These are phyloP conservation scores for Acanthamoeba triangularis DNA, from an alignment of 208 protist genomes.

Conservation along the genomic window DNA sequence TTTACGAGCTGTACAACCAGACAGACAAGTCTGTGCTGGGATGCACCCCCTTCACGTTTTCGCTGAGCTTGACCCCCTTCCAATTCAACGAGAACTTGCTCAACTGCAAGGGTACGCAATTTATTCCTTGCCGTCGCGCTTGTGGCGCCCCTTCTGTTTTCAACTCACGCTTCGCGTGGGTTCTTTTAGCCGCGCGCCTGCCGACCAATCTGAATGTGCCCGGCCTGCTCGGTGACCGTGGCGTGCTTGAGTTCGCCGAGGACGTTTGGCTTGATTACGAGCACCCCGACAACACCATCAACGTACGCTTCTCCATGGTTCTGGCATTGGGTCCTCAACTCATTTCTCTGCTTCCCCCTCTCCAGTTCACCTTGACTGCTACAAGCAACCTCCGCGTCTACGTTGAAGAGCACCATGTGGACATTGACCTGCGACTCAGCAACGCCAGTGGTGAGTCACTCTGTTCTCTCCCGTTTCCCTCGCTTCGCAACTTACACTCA, in stretches of 20 bases:
- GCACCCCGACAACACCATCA: constrained; percentile 23
- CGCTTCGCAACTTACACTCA: not conserved
- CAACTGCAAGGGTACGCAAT: constrained; percentile 33
- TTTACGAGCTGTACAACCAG: constrained; percentile 52
- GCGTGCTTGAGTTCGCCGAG: constrained; percentile 41
- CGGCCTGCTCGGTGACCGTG: constrained; percentile 44
- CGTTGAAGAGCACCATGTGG: constrained; percentile 41
- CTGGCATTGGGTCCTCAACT: not conserved
- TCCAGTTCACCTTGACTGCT: constrained; percentile 25
- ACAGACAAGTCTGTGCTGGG: constrained; percentile 46
- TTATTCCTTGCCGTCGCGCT: not conserved
- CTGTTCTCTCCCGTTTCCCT: not conserved
- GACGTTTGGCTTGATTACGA: constrained; percentile 36
- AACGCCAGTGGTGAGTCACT: constrained; percentile 12
- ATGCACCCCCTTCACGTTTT: constrained; percentile 71
- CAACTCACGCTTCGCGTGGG: not conserved
- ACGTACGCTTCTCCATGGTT: not conserved
- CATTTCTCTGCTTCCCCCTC: not conserved
- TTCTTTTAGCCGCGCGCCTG: constrained; percentile 7
- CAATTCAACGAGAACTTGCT: constrained; percentile 53
- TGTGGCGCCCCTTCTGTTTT: too few relatives aligned
- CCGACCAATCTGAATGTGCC: constrained; percentile 63
- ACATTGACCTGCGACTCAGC: constrained; percentile 58
- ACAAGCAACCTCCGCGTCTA: constrained; percentile 49
- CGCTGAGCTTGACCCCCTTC: constrained; percentile 12